Evolutionary conservation across 345 rosid species (phyloP), one percentile per base, ranked within the genome.

Genomic region (Syzygium jambos): DNA sequence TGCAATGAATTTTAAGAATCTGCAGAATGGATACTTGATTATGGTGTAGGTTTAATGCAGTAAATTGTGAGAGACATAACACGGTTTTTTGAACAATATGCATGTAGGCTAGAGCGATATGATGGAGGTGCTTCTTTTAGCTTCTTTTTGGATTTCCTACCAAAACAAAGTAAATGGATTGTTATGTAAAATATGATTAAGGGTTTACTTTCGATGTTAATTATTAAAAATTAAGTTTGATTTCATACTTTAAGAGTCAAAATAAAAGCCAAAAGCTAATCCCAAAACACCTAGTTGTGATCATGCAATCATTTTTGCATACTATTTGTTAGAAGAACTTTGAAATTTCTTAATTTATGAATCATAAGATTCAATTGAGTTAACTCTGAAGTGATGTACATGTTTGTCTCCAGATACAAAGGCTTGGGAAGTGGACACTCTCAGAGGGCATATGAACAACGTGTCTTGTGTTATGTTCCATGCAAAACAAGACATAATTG

Each of bases 351-450:
- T 68, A 68, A 68, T 34, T 30, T 19, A 17, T 68, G 12, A 17
- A 68, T 68, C 78, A 34, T 10, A 34, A 38, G 78, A 68, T 68
- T 68, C 21, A 68, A 34, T 68, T 65, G 78, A 78, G 49, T 43
- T 51, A 41, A 29, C 25, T 68, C 46, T 52, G 51, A 85, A 53
- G 25, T 30, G 52, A 13, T 57, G 19, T 38, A 4, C 83, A 38
- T 87, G 51, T 87, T 78, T 68, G 27, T 59, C 80, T 89, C 89
- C 98, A 98, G 99, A 98, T 84, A 98, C 99, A 29, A 96, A 98
- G 93, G 99, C 99, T 84, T 98, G 99, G 99, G 99, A 98, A 90
- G 99, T 96, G 84, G 99, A 96, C 92, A 96, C 99, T 5, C 91
- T 98, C 89, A 95, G 97, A 89, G 99, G 99, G 51, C 99, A 98